Base-by-base conservation (phyloP, 805 yeast genomes). In the Wickerhamomyces sydowiorum region DNA sequence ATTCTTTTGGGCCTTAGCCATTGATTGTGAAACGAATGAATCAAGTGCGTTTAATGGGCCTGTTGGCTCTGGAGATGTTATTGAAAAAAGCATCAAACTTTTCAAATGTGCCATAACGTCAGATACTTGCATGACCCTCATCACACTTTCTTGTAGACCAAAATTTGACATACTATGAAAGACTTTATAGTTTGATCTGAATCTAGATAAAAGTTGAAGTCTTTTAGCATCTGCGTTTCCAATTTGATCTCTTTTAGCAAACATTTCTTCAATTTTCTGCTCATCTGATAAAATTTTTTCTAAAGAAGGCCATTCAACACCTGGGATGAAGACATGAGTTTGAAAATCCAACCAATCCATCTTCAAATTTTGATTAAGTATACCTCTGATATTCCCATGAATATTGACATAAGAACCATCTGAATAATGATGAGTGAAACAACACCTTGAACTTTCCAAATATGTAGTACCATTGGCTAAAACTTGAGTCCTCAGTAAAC, bases 21-120 rank as follows among this genome's bases (percentile, higher is more conserved):
- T 13, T 10, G 40, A 47, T 27, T 47, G 46, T 13, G 56, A 43
- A 4, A 67, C 65, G 44, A 62, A 66, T 15, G 67, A 51, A 41
- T 72, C 77, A 40, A 82, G 64, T 0, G 85, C 76, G 20, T 71
- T 73, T 33, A 77, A 46, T 0, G 89, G 86, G 27, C 81, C 74
- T 6, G 60, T 60, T 3, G 74, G 67, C 21, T 75, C 69, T 25
- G 66, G 66, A 7, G 35, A 32, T n/a, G 70, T 61, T 43, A 67
- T 64, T 9, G 85, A 73, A 50, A 70, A 77, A 10, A 70, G 65
- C 78, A 86, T 79, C 42, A 88, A 63, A 6, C 84, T 79, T 42
- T 75, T 73, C 48, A 87, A 68, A 46, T 78, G 76, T 0, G 88
- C 71, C 87, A 88, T 83, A 9, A 82, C 82, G 59, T 86, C 93